These are phyloP conservation scores for Neospermospora avenae DNA, from an alignment of 2,329 filamentous ascomycete species.

Conservation along the genomic window DNA sequence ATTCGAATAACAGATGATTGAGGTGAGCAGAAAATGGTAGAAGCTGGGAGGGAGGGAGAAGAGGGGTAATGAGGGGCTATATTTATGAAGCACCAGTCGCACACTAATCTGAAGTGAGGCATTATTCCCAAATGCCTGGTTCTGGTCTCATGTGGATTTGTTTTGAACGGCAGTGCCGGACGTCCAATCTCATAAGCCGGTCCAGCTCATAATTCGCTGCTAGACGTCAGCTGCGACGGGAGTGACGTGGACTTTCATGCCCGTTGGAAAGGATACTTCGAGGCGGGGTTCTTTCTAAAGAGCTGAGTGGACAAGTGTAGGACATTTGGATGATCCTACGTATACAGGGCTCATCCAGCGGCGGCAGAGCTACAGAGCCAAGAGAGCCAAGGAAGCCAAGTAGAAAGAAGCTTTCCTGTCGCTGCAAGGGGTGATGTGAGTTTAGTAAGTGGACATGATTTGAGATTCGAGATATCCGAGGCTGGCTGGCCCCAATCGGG, in stretches of 20 bases:
- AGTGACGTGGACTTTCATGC: background rate
- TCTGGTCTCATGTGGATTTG: background rate
- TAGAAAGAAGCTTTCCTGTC: background rate
- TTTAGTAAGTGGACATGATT: too few relatives aligned
- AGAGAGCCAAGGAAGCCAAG: slow-evolving; percentile 4
- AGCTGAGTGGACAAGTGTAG: background rate
- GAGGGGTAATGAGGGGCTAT: background rate
- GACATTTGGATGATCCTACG: too few relatives aligned
- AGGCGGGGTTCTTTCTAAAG: too few relatives aligned
- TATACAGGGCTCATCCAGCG: too few relatives aligned
- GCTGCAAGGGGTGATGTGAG: background rate
- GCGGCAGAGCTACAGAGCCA: background rate
- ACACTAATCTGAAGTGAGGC: background rate
- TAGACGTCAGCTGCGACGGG: background rate
- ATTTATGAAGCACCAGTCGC: background rate
- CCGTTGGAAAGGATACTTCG: too few relatives aligned
- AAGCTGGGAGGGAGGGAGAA: too few relatives aligned
- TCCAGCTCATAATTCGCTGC: background rate
- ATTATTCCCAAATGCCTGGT: too few relatives aligned
- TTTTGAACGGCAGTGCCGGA: background rate
- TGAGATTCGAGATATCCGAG: too few relatives aligned
- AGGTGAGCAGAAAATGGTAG: background rate
- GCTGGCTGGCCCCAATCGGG: too few relatives aligned
- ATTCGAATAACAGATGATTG: background rate
- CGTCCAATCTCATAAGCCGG: background rate